A percentile compares a stretch with the other conserved stretches of the same genome.
Evolutionary conservation across 2,329 filamentous ascomycete species (phyloP).

Genomic region (Tolypocladium capitatum): DNA sequence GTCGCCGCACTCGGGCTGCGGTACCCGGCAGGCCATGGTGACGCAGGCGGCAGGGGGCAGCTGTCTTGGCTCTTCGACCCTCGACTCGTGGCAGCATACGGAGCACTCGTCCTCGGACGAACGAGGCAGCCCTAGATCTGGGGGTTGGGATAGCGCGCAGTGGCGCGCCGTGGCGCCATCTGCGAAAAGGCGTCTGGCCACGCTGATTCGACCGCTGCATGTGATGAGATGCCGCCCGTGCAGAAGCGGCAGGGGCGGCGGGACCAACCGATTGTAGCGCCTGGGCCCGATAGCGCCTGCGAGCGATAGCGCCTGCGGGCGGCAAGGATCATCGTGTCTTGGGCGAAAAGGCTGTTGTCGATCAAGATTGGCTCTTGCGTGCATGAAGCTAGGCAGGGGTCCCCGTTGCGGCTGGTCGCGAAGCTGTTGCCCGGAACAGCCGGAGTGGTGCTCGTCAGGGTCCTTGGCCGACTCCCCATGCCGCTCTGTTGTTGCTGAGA

Average conservation of each 20-base stretch:
- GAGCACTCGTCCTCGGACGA: no score
- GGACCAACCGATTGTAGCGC: slow-evolving; percentile 31
- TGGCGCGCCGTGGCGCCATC: slow-evolving; percentile 1
- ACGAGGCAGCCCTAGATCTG: no score
- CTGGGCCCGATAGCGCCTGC: no score
- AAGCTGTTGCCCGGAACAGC: background rate
- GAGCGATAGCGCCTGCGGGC: slow-evolving; percentile 21
- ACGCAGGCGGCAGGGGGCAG: background rate
- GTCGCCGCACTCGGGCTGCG: background rate
- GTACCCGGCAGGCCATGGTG: background rate
- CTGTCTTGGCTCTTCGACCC: background rate
- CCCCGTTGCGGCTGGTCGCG: background rate
- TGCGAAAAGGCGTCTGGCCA: background rate
- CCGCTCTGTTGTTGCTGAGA: background rate
- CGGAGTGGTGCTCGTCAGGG: background rate
- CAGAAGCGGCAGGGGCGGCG: slow-evolving; percentile 31
- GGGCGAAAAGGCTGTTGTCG: slow-evolving; percentile 14
- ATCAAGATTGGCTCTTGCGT: slow-evolving; percentile 27
- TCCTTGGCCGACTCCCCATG: background rate
- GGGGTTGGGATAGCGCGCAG: background rate
- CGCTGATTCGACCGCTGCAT: slow-evolving; percentile 11
- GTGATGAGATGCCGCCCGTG: slow-evolving; percentile 32
- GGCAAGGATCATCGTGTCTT: slow-evolving; percentile 12
- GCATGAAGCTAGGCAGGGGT: slow-evolving; percentile 14
- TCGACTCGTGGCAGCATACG: no score